Evolutionary conservation across 371 early-diverging fungal genomes (phyloP).

Genomic region (Blastocladiella emersonii): DNA sequence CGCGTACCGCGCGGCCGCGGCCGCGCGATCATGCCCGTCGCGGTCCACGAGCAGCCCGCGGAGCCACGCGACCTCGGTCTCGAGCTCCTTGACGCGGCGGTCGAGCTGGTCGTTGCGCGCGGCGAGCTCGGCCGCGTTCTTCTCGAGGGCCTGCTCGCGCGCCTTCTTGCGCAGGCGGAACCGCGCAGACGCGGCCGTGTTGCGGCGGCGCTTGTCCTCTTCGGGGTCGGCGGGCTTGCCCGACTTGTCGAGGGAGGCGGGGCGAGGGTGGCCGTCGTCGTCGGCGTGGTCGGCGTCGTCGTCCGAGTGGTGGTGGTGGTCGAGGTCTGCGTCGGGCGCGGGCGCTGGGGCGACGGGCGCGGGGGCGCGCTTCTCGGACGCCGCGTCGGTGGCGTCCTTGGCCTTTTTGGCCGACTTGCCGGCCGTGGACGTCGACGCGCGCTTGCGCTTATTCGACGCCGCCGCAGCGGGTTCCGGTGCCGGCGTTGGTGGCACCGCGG

Average conservation of each 20-base stretch:
- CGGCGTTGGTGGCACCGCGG: too few species aligned
- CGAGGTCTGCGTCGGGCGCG: neutral
- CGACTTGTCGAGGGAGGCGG: neutral
- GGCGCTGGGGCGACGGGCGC: neutral
- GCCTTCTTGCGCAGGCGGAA: constrained; percentile 87
- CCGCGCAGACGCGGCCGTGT: constrained; percentile 19
- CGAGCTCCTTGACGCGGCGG: constrained; percentile 55
- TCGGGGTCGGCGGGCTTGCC: neutral
- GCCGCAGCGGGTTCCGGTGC: too few species aligned
- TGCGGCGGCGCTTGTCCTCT: neutral
- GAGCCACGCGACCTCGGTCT: constrained; percentile 81
- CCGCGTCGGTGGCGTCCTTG: too few species aligned
- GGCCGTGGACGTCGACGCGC: too few species aligned
- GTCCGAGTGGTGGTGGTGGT: too few species aligned
- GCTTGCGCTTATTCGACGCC: too few species aligned
- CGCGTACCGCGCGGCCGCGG: neutral
- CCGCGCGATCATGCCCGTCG: neutral
- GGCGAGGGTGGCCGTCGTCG: neutral
- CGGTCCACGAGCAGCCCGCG: constrained; percentile 60
- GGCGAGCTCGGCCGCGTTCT: constrained; percentile 66
- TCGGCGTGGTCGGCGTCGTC: neutral
- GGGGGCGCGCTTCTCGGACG: too few species aligned
- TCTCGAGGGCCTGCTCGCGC: constrained; percentile 72
- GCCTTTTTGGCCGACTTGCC: too few species aligned
- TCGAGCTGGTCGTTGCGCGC: constrained; percentile 58